Conservation (phyloP, 2,329 filamentous ascomycete species). For the Aspergillus puulaauensis region DNA sequence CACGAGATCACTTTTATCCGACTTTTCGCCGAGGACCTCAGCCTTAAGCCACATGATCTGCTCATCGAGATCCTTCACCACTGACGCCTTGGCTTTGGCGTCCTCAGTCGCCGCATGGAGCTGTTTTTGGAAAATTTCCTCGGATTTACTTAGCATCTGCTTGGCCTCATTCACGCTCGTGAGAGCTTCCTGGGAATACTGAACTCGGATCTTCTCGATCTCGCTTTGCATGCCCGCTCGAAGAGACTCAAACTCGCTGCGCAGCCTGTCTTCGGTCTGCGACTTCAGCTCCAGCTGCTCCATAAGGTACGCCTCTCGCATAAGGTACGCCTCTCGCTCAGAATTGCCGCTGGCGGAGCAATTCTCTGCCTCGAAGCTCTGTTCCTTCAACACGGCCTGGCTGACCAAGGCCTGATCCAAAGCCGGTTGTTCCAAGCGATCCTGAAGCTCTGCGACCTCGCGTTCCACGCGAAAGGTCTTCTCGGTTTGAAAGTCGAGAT, state of each 20-base stretch:
- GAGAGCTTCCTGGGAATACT: too few relatives aligned
- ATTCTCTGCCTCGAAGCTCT: not conserved
- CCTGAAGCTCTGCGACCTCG: not conserved
- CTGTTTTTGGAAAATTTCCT: too few relatives aligned
- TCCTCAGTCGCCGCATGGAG: too few relatives aligned
- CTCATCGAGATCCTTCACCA: too few relatives aligned
- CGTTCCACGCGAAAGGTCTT: not conserved
- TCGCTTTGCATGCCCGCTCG: not conserved
- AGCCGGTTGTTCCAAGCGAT: not conserved
- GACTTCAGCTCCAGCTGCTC: not conserved
- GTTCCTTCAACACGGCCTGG: not conserved
- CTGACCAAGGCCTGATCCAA: not conserved
- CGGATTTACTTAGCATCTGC: too few relatives aligned
- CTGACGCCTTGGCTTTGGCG: too few relatives aligned
- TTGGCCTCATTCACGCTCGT: too few relatives aligned
- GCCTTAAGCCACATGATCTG: too few relatives aligned
- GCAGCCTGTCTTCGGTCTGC: not conserved
- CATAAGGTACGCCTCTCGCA: not conserved
- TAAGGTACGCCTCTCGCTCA: not conserved
- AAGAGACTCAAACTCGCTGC: not conserved
- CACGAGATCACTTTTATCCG: too few relatives aligned
- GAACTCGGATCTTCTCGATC: not conserved
- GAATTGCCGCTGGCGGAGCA: not conserved
- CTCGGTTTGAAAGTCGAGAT: not conserved
- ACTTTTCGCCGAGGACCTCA: too few relatives aligned